Conservation (phyloP, 2,329 filamentous ascomycete species). For the Xylaria arbuscula region DNA sequence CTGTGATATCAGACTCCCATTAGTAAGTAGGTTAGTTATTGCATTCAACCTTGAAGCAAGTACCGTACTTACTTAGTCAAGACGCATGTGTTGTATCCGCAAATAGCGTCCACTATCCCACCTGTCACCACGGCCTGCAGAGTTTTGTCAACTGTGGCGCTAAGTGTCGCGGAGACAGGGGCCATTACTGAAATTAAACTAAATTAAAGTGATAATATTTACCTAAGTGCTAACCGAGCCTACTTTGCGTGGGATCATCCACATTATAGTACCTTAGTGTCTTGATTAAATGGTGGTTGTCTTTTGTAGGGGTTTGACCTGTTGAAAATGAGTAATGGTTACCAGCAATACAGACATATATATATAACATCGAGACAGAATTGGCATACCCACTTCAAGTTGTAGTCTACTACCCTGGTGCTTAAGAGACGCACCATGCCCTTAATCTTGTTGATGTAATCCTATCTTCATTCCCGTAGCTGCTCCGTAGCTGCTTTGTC, state of each 20-base stretch:
- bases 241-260: not conserved
- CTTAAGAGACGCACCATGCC: not conserved
- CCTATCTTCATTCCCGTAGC: not conserved
- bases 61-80: not conserved
- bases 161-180: not conserved
- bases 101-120: not conserved
- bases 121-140: not conserved
- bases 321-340: no score
- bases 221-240: not conserved
- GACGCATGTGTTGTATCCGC: not conserved
- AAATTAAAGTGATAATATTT: not conserved
- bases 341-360: not conserved
- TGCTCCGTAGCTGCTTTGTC: not conserved
- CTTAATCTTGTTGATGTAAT: not conserved
- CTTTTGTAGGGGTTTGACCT: no score
- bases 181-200: not conserved
- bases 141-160: not conserved
- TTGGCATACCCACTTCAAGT: not conserved
- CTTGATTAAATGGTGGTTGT: not conserved
- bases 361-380: not conserved
- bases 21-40: not conserved
- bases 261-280: not conserved
- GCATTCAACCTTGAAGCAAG: not conserved
- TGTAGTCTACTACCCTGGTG: not conserved
- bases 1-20: slow-evolving; percentile 8